Evolutionary conservation across 768 basidiomycete species (phyloP).

Genomic region (Gymnopilus dilepis): DNA sequence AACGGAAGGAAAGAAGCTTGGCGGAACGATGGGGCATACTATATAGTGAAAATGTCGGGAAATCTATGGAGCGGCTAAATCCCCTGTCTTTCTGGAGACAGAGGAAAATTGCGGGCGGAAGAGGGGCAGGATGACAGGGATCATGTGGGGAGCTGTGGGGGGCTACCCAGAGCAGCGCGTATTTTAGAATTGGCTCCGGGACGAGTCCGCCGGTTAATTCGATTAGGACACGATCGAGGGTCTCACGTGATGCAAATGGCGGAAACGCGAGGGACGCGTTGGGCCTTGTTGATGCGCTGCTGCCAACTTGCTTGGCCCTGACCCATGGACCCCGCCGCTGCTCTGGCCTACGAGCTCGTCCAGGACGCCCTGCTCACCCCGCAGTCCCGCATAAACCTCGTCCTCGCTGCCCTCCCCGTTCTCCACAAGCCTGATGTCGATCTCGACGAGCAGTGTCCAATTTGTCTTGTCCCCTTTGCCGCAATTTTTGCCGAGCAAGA

Average conservation of each 20-base stretch:
- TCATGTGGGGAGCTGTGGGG: conserved; percentile 1
- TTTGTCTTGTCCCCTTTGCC: conserved; percentile 59
- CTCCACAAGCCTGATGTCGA: conserved; percentile 45
- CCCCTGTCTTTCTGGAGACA: neutral
- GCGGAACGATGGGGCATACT: neutral
- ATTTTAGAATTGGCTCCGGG: conserved; percentile 6
- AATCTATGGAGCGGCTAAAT: conserved; percentile 1
- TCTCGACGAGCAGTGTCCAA: conserved; percentile 64
- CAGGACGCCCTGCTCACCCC: conserved; percentile 27
- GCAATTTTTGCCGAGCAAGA: conserved; percentile 43
- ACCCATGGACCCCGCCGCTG: conserved; percentile 10
- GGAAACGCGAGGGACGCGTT: conserved; percentile 22
- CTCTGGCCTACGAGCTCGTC: conserved; percentile 30
- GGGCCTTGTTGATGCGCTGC: neutral
- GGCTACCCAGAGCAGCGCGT: neutral
- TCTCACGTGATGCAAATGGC: conserved; percentile 15
- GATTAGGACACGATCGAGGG: neutral
- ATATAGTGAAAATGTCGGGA: neutral
- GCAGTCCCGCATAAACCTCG: conserved; percentile 39
- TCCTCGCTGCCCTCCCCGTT: conserved; percentile 50
- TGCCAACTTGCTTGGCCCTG: neutral
- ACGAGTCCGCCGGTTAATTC: neutral
- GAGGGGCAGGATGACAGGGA: neutral
- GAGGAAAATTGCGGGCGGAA: conserved; percentile 1
- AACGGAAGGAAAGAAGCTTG: conserved; percentile 2